phyloP scores from a whole-genome alignment of 805 yeast species.

The Candida ortonii region DNA sequence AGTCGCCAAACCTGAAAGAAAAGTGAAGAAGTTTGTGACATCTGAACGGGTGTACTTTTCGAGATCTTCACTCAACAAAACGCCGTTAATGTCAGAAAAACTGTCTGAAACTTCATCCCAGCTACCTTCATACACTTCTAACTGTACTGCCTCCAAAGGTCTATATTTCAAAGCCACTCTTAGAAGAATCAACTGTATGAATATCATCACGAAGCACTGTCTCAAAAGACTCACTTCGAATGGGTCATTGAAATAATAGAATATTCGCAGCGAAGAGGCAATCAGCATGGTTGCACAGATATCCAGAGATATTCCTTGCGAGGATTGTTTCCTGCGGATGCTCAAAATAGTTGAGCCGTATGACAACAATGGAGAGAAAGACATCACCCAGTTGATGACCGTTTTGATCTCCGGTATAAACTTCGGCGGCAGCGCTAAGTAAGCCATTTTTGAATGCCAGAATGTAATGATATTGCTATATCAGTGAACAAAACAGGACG shows the following conservation, averaged over 20 bases:
- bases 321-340: constrained; percentile 59
- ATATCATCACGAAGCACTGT: constrained; percentile 83
- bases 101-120: constrained; percentile 32
- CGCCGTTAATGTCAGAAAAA: constrained; percentile 18
- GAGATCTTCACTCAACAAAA: constrained; percentile 7
- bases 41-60: constrained; percentile 11
- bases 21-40: constrained; percentile 13
- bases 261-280: constrained; percentile 68
- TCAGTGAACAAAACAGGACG: too few relatives aligned
- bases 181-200: constrained; percentile 65
- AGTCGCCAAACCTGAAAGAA: constrained; percentile 8
- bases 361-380: constrained; percentile 81
- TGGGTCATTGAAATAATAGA: constrained; percentile 75
- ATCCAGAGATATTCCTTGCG: constrained; percentile 85
- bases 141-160: constrained; percentile 38
- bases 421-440: constrained; percentile 31
- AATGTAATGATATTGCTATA: too few relatives aligned
- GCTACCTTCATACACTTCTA: constrained; percentile 31
- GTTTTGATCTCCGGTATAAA: constrained; percentile 33
- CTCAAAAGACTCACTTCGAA: constrained; percentile 75
- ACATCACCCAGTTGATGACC: constrained; percentile 60
- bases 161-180: constrained; percentile 61
- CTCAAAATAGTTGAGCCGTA: constrained; percentile 80
- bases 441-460: too few relatives aligned
- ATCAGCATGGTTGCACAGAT: constrained; percentile 89